phyloP scores from a whole-genome alignment of 306 rosid species.

The Prunus campanulata region DNA sequence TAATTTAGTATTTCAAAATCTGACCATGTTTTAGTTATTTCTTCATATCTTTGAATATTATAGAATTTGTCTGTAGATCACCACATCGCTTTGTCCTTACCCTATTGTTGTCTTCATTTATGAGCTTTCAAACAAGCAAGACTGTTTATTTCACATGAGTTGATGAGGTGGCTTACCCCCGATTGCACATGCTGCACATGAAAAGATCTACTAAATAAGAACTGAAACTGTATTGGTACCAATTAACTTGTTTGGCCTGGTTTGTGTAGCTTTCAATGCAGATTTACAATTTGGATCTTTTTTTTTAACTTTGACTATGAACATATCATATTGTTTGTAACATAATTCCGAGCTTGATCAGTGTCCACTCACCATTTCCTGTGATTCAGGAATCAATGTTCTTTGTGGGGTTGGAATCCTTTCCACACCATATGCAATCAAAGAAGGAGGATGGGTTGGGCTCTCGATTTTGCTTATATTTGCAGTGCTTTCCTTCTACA shows the following conservation, averaged over 20 bases:
- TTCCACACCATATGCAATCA: slow-evolving; percentile 84
- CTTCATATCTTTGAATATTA: not conserved
- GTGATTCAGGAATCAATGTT: slow-evolving; percentile 73
- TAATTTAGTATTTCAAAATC: slow-evolving; percentile 7
- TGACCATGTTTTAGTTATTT: not conserved
- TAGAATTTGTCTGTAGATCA: not conserved
- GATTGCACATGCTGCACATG: slow-evolving; percentile 33
- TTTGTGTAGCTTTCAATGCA: not conserved
- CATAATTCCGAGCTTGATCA: not conserved
- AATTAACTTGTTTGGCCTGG: not conserved
- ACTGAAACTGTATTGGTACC: not conserved
- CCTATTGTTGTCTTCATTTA: slow-evolving; percentile 5
- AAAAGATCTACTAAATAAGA: not conserved
- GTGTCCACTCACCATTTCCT: not conserved
- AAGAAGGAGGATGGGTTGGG: slow-evolving; percentile 94
- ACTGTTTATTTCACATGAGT: slow-evolving; percentile 14
- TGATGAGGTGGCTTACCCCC: not conserved
- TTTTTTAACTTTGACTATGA: not conserved
- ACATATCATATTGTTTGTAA: not conserved
- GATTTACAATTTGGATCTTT: not conserved
- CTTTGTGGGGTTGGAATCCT: slow-evolving; percentile 96
- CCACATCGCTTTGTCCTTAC: slow-evolving; percentile 26
- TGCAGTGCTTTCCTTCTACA: slow-evolving; percentile 82
- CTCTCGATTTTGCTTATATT: slow-evolving; percentile 60
- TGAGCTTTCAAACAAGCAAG: slow-evolving; percentile 14